phyloP scores from a whole-genome alignment of 179 eudicot species.

The Actinidia arguta region DNA sequence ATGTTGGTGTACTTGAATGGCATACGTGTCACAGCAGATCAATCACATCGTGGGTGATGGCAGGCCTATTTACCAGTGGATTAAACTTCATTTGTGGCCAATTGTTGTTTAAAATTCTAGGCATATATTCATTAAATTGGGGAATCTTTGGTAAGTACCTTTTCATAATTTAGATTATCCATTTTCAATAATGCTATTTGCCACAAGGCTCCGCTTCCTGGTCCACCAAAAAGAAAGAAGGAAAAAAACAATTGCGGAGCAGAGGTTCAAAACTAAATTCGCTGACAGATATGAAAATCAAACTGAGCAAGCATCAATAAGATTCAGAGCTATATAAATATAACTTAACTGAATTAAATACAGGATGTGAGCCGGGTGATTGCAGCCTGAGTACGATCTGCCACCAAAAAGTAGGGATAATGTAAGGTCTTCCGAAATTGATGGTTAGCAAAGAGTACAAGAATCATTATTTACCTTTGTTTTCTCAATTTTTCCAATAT shows the following conservation, averaged over 20 bases:
- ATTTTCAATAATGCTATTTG: background rate
- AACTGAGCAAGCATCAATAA: background rate
- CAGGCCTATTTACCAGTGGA: background rate
- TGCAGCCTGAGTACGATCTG: background rate
- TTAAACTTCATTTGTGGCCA: background rate
- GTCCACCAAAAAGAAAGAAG: background rate
- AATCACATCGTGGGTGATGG: background rate
- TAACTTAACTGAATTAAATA: background rate
- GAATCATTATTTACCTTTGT: constrained; percentile 20
- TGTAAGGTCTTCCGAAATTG: background rate
- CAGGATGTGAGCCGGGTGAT: background rate
- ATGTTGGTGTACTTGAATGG: background rate
- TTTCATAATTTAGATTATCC: constrained; percentile 10
- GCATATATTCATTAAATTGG: background rate
- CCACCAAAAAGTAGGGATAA: background rate
- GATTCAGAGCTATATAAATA: background rate
- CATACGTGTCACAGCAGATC: background rate
- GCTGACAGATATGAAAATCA: background rate
- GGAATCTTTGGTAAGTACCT: background rate
- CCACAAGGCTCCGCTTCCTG: constrained; percentile 1
- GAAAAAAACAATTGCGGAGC: background rate
- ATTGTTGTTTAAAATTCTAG: background rate
- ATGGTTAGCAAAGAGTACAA: background rate
- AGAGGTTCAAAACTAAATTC: background rate
- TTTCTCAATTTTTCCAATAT: constrained; percentile 25